These are phyloP conservation scores for Suillus occidentalis DNA, from an alignment of 768 basidiomycete species.

Conservation along the genomic window DNA sequence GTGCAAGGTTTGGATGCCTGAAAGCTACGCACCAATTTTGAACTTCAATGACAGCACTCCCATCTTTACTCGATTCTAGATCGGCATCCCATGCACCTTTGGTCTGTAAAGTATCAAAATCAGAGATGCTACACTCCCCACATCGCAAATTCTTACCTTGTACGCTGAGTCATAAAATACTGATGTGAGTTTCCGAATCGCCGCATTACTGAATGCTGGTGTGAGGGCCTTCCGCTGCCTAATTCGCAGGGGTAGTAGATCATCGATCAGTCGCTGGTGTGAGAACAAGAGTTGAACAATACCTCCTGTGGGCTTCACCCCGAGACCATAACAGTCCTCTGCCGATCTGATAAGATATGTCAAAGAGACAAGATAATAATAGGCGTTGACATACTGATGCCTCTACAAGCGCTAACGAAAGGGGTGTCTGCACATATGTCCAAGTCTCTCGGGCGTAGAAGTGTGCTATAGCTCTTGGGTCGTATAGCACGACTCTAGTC, in stretches of 20 bases:
- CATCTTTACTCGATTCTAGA: slow-evolving; percentile 23
- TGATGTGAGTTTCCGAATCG: slow-evolving; percentile 36
- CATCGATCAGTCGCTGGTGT: slow-evolving; percentile 21
- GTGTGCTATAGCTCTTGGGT: slow-evolving; percentile 50
- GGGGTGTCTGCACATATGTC: slow-evolving; percentile 43
- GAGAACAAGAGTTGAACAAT: neutral
- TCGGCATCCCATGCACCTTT: slow-evolving; percentile 33
- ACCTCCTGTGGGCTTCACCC: slow-evolving; percentile 48
- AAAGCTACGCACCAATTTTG: slow-evolving; percentile 40
- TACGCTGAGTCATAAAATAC: slow-evolving; percentile 44
- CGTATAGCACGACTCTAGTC: slow-evolving; percentile 19
- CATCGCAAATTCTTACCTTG: slow-evolving; percentile 30
- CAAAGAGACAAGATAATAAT: neutral
- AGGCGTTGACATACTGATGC: slow-evolving; percentile 6
- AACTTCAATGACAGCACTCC: slow-evolving; percentile 43
- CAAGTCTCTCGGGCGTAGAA: slow-evolving; percentile 51
- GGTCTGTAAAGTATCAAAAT: slow-evolving; percentile 16
- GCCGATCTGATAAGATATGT: slow-evolving; percentile 19
- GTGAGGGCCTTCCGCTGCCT: slow-evolving; percentile 40
- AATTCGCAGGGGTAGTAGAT: neutral
- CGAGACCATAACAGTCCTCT: slow-evolving; percentile 31
- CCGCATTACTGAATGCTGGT: slow-evolving; percentile 42
- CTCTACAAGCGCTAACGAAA: slow-evolving; percentile 34
- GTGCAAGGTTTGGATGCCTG: neutral
- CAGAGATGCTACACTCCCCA: neutral